Conservation (phyloP, 257 asterid genomes). For the Jacaranda mimosifolia region DNA sequence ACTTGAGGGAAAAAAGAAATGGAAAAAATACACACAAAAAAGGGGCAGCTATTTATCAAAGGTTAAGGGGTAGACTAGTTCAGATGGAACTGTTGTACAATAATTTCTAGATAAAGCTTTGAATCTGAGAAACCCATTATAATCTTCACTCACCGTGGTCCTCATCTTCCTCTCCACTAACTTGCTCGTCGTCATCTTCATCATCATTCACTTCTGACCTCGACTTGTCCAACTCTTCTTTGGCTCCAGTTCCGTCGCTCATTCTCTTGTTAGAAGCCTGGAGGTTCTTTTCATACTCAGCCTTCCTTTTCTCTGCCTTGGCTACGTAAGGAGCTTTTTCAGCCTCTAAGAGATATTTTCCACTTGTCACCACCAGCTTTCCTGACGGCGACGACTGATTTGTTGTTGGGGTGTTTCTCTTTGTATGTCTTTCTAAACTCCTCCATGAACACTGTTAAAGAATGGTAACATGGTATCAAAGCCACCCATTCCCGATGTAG, state of each 20-base stretch:
- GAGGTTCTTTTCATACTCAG: constrained; percentile 70
- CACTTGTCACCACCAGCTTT: constrained; percentile 94
- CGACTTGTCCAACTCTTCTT: constrained; percentile 61
- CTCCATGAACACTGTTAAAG: no score
- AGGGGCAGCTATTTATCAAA: constrained; percentile 35
- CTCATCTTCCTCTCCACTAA: constrained; percentile 53
- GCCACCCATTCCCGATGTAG: no score
- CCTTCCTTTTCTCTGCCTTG: constrained; percentile 83
- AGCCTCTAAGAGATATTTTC: constrained; percentile 73
- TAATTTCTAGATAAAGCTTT: constrained; percentile 24
- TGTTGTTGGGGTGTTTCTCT: constrained; percentile 85
- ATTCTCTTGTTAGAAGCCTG: constrained; percentile 71
- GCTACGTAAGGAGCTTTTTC: constrained; percentile 81
- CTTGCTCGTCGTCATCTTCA: constrained; percentile 56
- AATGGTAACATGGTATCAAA: no score
- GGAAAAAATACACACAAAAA: no score
- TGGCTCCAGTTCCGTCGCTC: constrained; percentile 46
- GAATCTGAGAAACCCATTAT: not conserved
- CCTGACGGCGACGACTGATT: constrained; percentile 84
- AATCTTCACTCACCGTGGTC: constrained; percentile 51
- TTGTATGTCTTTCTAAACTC: constrained; percentile 79
- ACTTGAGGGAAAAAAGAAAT: no score
- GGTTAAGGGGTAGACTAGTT: constrained; percentile 12
- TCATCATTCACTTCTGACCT: constrained; percentile 60
- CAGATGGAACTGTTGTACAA: constrained; percentile 39